Percentiles rank a stretch among this genome's conserved stretches.
phyloP scores from a whole-genome alignment of 2,329 filamentous ascomycete species.

The Emydomyces testavorans region DNA sequence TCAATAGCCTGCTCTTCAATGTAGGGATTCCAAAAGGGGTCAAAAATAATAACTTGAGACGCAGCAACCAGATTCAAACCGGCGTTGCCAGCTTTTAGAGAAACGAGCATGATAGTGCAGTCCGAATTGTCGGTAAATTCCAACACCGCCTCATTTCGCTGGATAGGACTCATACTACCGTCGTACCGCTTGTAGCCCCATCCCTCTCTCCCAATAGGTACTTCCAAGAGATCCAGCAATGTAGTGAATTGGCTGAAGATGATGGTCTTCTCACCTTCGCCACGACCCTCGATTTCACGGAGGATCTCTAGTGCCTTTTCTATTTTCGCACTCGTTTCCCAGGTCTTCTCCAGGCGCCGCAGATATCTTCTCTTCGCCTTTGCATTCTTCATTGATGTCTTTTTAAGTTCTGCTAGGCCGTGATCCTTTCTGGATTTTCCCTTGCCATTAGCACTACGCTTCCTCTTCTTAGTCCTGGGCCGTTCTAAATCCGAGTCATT shows the following conservation, averaged over 20 bases:
- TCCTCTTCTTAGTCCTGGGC: conserved; percentile 34
- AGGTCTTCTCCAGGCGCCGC: conserved; percentile 54
- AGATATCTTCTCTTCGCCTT: conserved; percentile 59
- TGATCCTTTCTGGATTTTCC: too few relatives aligned
- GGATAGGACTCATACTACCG: conserved; percentile 56
- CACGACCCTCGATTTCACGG: conserved; percentile 36
- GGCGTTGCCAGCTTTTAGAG: conserved; percentile 69
- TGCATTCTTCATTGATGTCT: conserved; percentile 52
- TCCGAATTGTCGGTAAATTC: conserved; percentile 53
- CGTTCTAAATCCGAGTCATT: conserved; percentile 13
- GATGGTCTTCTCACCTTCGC: conserved; percentile 59
- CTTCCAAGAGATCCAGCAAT: conserved; percentile 63
- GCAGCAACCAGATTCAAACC: conserved; percentile 77
- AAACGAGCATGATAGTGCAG: conserved; percentile 62
- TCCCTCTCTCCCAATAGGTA: conserved; percentile 51
- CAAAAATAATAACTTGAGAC: conserved; percentile 76
- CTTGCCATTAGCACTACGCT: conserved; percentile 37
- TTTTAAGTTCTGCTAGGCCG: conserved; percentile 58
- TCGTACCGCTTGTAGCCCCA: conserved; percentile 60
- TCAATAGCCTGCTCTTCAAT: conserved; percentile 89
- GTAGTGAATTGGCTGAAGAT: conserved; percentile 76
- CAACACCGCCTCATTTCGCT: conserved; percentile 55
- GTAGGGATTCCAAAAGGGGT: conserved; percentile 91
- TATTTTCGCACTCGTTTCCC: conserved; percentile 64
- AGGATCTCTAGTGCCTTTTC: conserved; percentile 57